Percentiles rank a stretch among this genome's conserved stretches.
phyloP scores from a whole-genome alignment of 495 filamentous ascomycete species.

The Achaetomiella virescens region DNA sequence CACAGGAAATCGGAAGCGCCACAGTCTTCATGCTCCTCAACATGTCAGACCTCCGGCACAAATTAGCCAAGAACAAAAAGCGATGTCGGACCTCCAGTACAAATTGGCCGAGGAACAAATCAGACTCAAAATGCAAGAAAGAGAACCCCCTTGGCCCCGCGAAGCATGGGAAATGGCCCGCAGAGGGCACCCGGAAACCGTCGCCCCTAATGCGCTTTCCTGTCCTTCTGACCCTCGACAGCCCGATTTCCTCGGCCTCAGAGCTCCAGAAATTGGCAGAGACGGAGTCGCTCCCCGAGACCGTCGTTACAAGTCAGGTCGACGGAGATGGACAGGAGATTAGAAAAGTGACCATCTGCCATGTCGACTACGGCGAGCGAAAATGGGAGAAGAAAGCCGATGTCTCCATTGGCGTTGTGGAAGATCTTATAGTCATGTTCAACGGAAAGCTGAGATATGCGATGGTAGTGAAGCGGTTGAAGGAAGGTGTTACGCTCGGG shows the following conservation, averaged over 20 bases:
- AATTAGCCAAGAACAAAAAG: no score
- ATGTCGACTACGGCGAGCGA: neutral
- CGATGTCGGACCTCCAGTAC: neutral
- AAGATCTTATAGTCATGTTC: neutral
- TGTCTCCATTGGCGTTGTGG: neutral
- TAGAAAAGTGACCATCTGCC: neutral
- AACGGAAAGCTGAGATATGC: neutral
- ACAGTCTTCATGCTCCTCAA: neutral
- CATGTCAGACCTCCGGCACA: no score
- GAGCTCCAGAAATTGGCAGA: neutral
- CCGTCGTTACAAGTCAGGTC: neutral
- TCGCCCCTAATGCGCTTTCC: neutral
- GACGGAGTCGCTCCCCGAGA: neutral
- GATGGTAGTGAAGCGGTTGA: neutral
- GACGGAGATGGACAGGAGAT: neutral
- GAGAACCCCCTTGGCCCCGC: neutral
- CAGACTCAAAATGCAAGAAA: neutral
- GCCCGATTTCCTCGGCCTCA: neutral
- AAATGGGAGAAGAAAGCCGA: neutral
- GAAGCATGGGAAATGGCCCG: neutral
- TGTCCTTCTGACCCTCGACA: neutral
- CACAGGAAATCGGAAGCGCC: no score
- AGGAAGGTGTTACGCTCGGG: neutral
- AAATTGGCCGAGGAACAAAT: neutral
- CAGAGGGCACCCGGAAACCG: neutral